phyloP scores from a whole-genome alignment of 768 basidiomycete species.

The Multifurca ochricompacta region DNA sequence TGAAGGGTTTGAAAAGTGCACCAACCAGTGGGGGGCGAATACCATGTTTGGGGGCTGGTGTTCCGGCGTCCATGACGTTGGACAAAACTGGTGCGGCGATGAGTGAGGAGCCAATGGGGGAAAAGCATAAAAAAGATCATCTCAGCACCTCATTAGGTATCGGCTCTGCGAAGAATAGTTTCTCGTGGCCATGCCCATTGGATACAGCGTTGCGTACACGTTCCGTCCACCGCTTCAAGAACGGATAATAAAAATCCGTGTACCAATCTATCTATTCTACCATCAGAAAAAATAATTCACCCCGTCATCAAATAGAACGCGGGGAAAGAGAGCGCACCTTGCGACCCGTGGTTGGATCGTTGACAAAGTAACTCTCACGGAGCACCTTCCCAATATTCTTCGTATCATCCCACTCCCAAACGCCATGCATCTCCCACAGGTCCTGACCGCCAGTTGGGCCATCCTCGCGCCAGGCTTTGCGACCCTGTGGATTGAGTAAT shows the following conservation, averaged over 20 bases:
- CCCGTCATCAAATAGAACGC: too few species aligned
- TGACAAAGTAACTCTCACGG: conserved; percentile 77
- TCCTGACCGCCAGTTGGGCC: conserved; percentile 70
- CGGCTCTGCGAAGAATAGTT: conserved; percentile 69
- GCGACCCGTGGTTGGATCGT: conserved; percentile 53
- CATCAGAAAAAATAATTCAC: not conserved
- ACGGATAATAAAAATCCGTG: conserved; percentile 75
- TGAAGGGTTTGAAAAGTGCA: conserved; percentile 17
- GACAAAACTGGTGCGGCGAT: conserved; percentile 53
- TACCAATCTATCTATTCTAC: conserved; percentile 71
- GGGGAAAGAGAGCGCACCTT: conserved; percentile 37
- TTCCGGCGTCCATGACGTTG: conserved; percentile 64
- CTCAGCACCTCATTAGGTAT: conserved; percentile 86
- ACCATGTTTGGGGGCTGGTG: conserved; percentile 56
- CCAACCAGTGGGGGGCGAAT: conserved; percentile 68
- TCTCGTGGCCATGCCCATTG: conserved; percentile 35
- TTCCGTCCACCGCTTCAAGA: conserved; percentile 59
- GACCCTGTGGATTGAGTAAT: conserved; percentile 51
- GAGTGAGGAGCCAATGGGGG: not conserved
- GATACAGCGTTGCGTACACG: conserved; percentile 38
- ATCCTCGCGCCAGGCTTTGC: conserved; percentile 62
- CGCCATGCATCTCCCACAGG: conserved; percentile 86
- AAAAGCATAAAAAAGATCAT: not conserved
- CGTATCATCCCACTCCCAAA: conserved; percentile 80
- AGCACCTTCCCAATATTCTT: conserved; percentile 66